Base-by-base conservation (phyloP, 306 rosid species). In the Citrullus amarus region DNA sequence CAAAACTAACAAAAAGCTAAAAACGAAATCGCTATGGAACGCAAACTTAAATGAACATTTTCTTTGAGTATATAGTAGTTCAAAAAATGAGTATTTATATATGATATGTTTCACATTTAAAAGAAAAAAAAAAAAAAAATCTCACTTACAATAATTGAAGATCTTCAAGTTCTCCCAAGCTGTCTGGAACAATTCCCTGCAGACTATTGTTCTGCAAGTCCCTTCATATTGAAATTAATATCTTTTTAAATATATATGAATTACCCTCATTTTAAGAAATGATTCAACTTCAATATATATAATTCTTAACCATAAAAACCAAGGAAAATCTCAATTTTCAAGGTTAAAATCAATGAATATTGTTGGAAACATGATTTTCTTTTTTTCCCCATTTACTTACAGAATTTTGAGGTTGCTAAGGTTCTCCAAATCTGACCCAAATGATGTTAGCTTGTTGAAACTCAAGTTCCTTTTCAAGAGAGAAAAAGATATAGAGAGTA, bases 151-250 rank as follows among this genome's bases (percentile, higher is more conserved):
- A 78, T 46, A 89, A 86, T 83, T 88, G 97, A 70, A 94, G 96
- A 78, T 86, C 82, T 82, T 84, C 95, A 79, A 92, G 80, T 83
- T 90, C 93, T 89, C 96, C 97, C 85, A 94, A 88, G 88, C 88
- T 84, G 54, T 90, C 97, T 14, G 98, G 97, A 80, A 94, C 95
- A 51, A 72, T 62, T 78, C 96, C 98, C 57, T 77, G 81, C 66
- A 94, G 86, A 55, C 82, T 87, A 77, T 94, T 94, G 83, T 89
- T 88, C 77, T 89, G 90, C 92, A 94, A 86, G 85, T 94, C 98
- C 82, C 98, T 92, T 66, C 83, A 78, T 36, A 72, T 25, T 70
- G 38, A 67, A 53, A 8, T 43, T 57, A 58, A 84, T 36, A 34
- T 46, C 34, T 16, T 34, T 55, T 18, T 55, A 1, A 55, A 18